Evolutionary conservation across 352 stramenopile species (phyloP).

Genomic region (Phytophthora aleatoria): DNA sequence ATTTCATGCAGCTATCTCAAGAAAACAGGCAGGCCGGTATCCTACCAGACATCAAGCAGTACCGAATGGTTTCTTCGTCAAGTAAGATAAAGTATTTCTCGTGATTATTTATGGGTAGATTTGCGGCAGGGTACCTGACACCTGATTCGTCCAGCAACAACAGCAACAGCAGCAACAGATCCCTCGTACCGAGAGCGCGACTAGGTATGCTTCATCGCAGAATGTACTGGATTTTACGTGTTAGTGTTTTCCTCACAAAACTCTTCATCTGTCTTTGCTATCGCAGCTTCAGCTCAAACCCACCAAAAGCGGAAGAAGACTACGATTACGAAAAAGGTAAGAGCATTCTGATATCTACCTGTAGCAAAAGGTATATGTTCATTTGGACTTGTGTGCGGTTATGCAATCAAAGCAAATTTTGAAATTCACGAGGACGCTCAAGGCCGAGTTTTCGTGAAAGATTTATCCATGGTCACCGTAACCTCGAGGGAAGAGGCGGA

Average conservation of each 20-base stretch:
- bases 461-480: conserved; percentile 92
- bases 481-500: conserved; percentile 84
- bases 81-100: conserved; percentile 25
- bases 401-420: conserved; percentile 64
- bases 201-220: conserved; percentile 37
- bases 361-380: too few species aligned
- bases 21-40: conserved; percentile 66
- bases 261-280: neutral
- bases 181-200: conserved; percentile 63
- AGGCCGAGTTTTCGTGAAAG: conserved; percentile 94
- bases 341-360: too few species aligned
- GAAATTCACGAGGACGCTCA: conserved; percentile 94
- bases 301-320: conserved; percentile 58
- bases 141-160: neutral
- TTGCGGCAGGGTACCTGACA: neutral
- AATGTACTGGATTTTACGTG: neutral
- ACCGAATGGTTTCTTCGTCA: conserved; percentile 85
- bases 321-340: conserved; percentile 86
- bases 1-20: conserved; percentile 59
- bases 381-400: neutral
- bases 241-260: neutral
- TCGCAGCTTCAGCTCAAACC: conserved; percentile 67
- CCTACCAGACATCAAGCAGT: conserved; percentile 80
- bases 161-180: conserved; percentile 56
- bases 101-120: too few species aligned